A percentile compares a stretch with the other conserved stretches of the same genome.
phyloP scores from a whole-genome alignment of 257 asterid genomes.

The Handroanthus guayacan region DNA sequence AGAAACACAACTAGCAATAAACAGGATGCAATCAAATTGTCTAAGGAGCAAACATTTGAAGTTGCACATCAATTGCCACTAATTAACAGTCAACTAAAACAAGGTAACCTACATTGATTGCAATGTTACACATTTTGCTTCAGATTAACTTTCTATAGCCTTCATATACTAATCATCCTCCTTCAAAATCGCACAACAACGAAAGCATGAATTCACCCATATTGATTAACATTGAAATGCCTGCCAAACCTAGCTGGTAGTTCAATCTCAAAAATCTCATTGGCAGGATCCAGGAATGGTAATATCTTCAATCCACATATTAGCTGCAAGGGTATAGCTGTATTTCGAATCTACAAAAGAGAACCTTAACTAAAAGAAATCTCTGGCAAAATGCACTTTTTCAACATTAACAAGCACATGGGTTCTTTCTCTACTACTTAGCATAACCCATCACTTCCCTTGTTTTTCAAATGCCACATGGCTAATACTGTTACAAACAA shows the following conservation, averaged over 20 bases:
- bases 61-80: neutral
- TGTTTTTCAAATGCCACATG: neutral
- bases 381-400: neutral
- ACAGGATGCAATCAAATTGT: neutral
- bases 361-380: neutral
- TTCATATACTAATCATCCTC: neutral
- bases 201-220: neutral
- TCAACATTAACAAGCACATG: neutral
- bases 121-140: neutral
- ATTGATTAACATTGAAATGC: neutral
- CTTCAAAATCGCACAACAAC: neutral
- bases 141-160: neutral
- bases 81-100: neutral
- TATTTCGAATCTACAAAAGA: neutral
- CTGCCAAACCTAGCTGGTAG: neutral
- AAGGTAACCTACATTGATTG: neutral
- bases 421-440: conserved; percentile 3
- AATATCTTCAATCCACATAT: neutral
- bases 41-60: neutral
- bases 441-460: neutral
- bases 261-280: neutral
- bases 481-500: conserved; percentile 21
- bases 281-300: neutral
- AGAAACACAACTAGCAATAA: neutral
- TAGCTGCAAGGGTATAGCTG: neutral